These are phyloP conservation scores for Bacidia rubella DNA, from an alignment of 495 filamentous ascomycete genomes.

Conservation along the genomic window DNA sequence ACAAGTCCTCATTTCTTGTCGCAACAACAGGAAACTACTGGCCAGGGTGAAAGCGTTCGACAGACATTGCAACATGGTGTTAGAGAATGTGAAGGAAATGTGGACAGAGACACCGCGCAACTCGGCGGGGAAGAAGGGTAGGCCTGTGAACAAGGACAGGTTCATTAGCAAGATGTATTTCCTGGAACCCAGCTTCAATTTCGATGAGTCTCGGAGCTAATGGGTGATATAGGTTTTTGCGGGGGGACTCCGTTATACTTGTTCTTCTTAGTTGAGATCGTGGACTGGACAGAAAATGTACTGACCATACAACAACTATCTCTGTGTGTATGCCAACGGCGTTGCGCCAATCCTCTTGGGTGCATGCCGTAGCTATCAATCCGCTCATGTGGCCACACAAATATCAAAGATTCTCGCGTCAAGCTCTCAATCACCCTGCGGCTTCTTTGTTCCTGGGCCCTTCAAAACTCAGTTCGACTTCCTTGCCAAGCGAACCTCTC, in stretches of 20 bases:
- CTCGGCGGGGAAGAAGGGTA: constrained; percentile 65
- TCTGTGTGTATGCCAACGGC: background rate
- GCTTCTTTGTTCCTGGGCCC: constrained; percentile 11
- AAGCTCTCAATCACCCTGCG: background rate
- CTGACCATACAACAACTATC: background rate
- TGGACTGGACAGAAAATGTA: background rate
- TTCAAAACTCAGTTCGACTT: constrained; percentile 14
- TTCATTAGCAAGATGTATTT: constrained; percentile 93
- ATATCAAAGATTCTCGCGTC: background rate
- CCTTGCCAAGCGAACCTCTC: constrained; percentile 7
- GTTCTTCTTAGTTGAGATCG: constrained; percentile 64
- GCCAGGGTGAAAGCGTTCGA: constrained; percentile 79
- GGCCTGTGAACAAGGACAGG: constrained; percentile 90
- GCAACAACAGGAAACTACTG: constrained; percentile 76
- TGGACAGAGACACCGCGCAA: constrained; percentile 88
- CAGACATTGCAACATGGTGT: constrained; percentile 94
- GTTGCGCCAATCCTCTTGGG: background rate
- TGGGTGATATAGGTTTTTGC: constrained; percentile 55
- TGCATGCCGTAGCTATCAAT: too few relatives aligned
- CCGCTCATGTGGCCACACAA: too few relatives aligned
- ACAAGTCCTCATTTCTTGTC: constrained; percentile 80
- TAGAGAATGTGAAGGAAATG: constrained; percentile 98
- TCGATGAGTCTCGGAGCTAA: constrained; percentile 2
- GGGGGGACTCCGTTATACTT: constrained; percentile 88
- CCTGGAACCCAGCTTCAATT: constrained; percentile 8